phyloP scores from a whole-genome alignment of 2,329 filamentous ascomycete genomes.

The Pseudocercospora macadamiae region DNA sequence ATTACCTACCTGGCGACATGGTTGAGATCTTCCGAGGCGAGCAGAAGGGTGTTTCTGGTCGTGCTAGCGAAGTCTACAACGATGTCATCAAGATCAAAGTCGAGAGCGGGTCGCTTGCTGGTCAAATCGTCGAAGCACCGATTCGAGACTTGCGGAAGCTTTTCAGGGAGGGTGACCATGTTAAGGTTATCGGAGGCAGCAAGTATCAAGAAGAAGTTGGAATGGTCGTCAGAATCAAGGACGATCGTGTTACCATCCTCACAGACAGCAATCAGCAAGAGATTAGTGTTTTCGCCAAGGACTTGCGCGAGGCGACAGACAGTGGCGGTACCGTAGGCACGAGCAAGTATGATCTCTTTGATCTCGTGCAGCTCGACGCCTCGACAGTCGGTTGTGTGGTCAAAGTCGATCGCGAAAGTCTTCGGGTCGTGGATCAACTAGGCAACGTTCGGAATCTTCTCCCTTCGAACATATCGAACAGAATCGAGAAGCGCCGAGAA shows the following conservation, averaged over 20 bases:
- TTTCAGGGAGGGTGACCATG: constrained; percentile 92
- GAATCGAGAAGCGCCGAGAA: constrained; percentile 77
- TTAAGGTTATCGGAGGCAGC: constrained; percentile 97
- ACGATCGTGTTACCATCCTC: constrained; percentile 88
- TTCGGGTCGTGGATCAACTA: constrained; percentile 89
- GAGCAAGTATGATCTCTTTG: constrained; percentile 89
- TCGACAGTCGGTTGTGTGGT: constrained; percentile 91
- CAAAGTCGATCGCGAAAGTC: constrained; percentile 91
- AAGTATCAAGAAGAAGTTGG: constrained; percentile 93
- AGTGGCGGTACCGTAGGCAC: constrained; percentile 81
- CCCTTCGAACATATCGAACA: constrained; percentile 89
- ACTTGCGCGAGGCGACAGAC: constrained; percentile 89
- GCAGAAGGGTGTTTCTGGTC: constrained; percentile 87
- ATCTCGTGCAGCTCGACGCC: constrained; percentile 90
- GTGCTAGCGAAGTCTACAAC: constrained; percentile 80
- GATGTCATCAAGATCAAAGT: constrained; percentile 92
- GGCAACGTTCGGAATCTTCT: constrained; percentile 79
- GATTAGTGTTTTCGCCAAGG: constrained; percentile 97
- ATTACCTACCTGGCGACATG: constrained; percentile 90
- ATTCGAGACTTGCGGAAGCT: constrained; percentile 89
- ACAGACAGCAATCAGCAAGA: constrained; percentile 92
- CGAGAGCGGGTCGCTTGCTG: constrained; percentile 76
- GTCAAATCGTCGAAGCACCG: constrained; percentile 88
- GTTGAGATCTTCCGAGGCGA: constrained; percentile 96
- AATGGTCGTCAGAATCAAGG: constrained; percentile 91